Conservation (phyloP, 805 yeast genomes). For the Ogataea pini region DNA sequence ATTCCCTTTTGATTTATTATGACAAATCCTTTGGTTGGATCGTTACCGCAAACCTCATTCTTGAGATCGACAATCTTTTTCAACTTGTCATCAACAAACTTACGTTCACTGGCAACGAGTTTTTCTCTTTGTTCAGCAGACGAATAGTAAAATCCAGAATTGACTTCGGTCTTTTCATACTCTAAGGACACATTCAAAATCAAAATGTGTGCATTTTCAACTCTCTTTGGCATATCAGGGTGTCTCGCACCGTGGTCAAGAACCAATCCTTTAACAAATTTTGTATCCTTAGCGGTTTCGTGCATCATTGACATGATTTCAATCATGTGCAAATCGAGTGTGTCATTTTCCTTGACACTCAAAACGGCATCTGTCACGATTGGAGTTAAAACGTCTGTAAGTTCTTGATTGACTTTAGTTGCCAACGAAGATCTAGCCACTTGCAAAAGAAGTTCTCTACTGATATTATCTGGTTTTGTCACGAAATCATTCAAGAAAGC, state of each 20-base stretch:
- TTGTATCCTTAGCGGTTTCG: slow-evolving; percentile 79
- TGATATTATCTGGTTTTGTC: slow-evolving; percentile 51
- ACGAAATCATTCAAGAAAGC: slow-evolving; percentile 70
- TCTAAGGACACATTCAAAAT: slow-evolving; percentile 92
- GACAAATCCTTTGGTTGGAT: slow-evolving; percentile 76
- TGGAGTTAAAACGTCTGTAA: slow-evolving; percentile 83
- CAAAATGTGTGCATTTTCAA: slow-evolving; percentile 79
- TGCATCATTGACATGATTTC: slow-evolving; percentile 99
- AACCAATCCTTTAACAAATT: slow-evolving; percentile 83
- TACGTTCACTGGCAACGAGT: slow-evolving; percentile 89
- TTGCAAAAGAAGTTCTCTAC: slow-evolving; percentile 85
- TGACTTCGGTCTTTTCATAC: slow-evolving; percentile 97
- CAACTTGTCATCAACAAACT: slow-evolving; percentile 91
- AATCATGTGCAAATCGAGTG: slow-evolving; percentile 90
- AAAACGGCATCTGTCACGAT: slow-evolving; percentile 96
- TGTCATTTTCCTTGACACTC: slow-evolving; percentile 57
- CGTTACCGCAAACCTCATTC: slow-evolving; percentile 83
- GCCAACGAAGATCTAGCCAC: slow-evolving; percentile 88
- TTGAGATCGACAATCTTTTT: slow-evolving; percentile 89
- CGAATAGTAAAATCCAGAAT: slow-evolving; percentile 92
- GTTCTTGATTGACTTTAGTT: slow-evolving; percentile 79
- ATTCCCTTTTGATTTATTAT: slow-evolving; percentile 97
- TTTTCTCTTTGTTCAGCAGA: slow-evolving; percentile 95
- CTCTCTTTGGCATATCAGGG: slow-evolving; percentile 95
- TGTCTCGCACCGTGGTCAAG: slow-evolving; percentile 98